These are phyloP conservation scores for Leccinum pellstonianum DNA, from an alignment of 768 basidiomycete genomes.

Conservation along the genomic window DNA sequence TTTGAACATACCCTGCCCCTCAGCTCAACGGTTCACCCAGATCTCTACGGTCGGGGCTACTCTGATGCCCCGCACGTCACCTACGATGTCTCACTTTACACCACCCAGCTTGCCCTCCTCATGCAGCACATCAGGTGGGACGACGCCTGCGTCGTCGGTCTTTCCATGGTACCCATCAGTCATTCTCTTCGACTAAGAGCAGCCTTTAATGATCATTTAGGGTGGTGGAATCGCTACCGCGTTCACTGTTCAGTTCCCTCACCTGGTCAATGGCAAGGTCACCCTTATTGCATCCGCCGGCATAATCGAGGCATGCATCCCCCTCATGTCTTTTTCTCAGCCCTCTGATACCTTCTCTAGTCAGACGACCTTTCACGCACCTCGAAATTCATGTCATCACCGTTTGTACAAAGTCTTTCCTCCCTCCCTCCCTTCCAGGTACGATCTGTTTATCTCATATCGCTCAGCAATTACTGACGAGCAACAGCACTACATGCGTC, in stretches of 20 bases:
- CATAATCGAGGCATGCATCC: conserved; percentile 54
- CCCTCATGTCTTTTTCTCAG: neutral
- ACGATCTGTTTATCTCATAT: conserved; percentile 19
- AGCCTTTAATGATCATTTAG: conserved; percentile 36
- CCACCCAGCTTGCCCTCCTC: conserved; percentile 77
- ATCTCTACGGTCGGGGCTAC: conserved; percentile 81
- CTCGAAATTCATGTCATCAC: conserved; percentile 75
- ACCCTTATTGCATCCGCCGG: conserved; percentile 70
- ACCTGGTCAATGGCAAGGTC: conserved; percentile 63
- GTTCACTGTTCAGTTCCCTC: conserved; percentile 69
- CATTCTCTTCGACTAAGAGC: neutral
- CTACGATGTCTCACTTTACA: conserved; percentile 64
- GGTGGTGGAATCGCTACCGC: conserved; percentile 74
- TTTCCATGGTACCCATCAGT: conserved; percentile 64
- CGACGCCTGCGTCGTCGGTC: conserved; percentile 59
- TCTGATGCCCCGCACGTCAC: conserved; percentile 73
- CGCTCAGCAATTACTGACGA: neutral
- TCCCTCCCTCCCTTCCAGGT: conserved; percentile 64
- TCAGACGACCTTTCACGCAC: conserved; percentile 69
- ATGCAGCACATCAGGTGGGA: conserved; percentile 78
- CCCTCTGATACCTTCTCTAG: conserved; percentile 31
- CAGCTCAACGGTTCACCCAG: conserved; percentile 35
- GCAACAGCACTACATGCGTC: conserved; percentile 50
- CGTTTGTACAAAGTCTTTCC: conserved; percentile 64
- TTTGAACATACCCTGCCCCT: neutral